Conservation (phyloP, 345 rosid species). For the Syzygium jambos region DNA sequence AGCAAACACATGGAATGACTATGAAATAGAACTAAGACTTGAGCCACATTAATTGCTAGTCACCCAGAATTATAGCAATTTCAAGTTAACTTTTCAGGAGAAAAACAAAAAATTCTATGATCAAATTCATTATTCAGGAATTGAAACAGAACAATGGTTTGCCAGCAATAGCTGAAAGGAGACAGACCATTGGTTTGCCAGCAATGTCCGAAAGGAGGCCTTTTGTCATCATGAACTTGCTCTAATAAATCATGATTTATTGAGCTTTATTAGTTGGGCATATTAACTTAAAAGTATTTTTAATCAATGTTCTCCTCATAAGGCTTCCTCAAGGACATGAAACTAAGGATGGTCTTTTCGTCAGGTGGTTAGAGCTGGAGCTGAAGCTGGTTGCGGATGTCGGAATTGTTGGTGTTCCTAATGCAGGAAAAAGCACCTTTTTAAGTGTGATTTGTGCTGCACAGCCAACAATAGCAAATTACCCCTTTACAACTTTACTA, state of each 20-base stretch:
- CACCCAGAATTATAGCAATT: neutral
- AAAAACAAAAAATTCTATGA: neutral
- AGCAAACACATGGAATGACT: neutral
- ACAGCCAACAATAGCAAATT: constrained; percentile 78
- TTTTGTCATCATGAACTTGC: neutral
- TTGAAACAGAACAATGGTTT: neutral
- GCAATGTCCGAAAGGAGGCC: neutral
- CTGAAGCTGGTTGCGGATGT: constrained; percentile 85
- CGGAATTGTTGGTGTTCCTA: constrained; percentile 91
- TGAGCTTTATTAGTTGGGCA: neutral
- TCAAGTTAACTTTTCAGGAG: neutral
- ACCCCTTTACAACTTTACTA: constrained; percentile 88
- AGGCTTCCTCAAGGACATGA: neutral
- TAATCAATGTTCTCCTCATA: neutral
- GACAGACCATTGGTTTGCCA: neutral
- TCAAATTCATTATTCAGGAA: neutral
- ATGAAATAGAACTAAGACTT: neutral
- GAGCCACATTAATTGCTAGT: neutral
- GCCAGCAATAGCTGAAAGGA: neutral
- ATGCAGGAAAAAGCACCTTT: constrained; percentile 93
- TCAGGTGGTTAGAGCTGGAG: constrained; percentile 97
- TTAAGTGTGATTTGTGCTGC: constrained; percentile 89
- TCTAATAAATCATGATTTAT: neutral
- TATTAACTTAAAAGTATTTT: neutral
- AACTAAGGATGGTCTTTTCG: constrained; percentile 11